Base-by-base conservation (phyloP, 768 basidiomycete genomes). In the Leccinum pellstonianum region DNA sequence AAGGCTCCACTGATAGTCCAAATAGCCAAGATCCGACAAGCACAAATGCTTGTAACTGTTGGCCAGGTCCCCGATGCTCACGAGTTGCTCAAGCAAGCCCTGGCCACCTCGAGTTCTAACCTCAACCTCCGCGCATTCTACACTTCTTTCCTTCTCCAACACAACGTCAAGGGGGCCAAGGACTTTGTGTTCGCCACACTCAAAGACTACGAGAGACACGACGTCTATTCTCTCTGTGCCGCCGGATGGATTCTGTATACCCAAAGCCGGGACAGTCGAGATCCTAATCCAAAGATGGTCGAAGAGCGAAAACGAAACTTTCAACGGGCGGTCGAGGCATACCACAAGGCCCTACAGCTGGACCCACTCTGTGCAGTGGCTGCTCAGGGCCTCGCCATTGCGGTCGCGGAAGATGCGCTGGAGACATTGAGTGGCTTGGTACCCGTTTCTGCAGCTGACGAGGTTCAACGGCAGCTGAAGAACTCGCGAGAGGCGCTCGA, bases 371-470 rank as follows among this genome's bases (percentile, higher is more conserved):
- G 94, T 73, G 93, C 93, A 2, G 86, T 94, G 61, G 97, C 95
- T 3, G 97, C 96, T 5, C 94, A 97, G 70, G 96, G 96, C 3
- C 79, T 99, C 8, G 97, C 95, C 1, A 98, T 98, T 63, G 86
- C 91, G 4, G 86, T 93, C 2, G 96, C 95, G 0, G 97, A 99
- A 70, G 94, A 96, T 72, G 88, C 89, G 0, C 75, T 98, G 10
- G 91, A 91, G 2, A 80, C 82, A 12, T 69, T 87, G 56, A 83
- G 83, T 12, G 86, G 86, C 33, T 78, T 78, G 5, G 65, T 82
- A 3, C 76, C 80, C 4, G 73, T 78, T 5, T 75, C 78, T 6
- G 76, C 80, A 3, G 76, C 77, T 1, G 91, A 92, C 27, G 93
- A 95, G 60, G 75, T 78, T 0, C 81, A 83, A 64, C 82, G 83